Evolutionary conservation across 305 asterid species (phyloP).

Genomic region (Andrographis paniculata): DNA sequence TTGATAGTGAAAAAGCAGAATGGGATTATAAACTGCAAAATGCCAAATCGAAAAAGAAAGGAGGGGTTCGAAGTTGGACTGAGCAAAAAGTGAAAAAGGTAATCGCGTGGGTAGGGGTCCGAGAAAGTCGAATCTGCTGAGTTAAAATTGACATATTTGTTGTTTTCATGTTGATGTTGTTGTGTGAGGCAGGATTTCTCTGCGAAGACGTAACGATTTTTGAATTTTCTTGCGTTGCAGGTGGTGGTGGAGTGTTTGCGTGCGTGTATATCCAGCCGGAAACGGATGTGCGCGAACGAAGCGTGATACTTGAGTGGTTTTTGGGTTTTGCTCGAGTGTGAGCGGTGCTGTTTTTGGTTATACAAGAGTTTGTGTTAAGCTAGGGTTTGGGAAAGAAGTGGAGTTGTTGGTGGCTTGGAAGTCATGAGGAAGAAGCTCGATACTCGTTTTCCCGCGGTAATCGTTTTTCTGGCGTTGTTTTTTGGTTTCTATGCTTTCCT

Average conservation of each 20-base stretch:
- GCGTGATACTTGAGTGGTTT: not conserved
- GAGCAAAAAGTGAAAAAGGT: constrained; percentile 19
- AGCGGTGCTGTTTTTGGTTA: too few relatives aligned
- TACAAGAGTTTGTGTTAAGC: not conserved
- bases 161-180: not conserved
- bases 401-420: constrained; percentile 12
- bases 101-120: constrained; percentile 17
- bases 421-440: constrained; percentile 52
- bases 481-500: not conserved
- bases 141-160: constrained; percentile 1
- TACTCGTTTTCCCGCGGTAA: constrained; percentile 54
- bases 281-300: too few relatives aligned
- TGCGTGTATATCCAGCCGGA: constrained; percentile 1
- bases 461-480: not conserved
- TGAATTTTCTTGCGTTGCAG: constrained; percentile 17
- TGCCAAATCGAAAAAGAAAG: not conserved
- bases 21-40: not conserved
- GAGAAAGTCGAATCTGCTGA: constrained; percentile 19
- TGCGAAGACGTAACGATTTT: constrained; percentile 17
- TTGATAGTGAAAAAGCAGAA: not conserved
- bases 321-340: not conserved
- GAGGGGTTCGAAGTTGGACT: constrained; percentile 6
- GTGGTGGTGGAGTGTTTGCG: constrained; percentile 18
- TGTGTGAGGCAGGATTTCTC: not conserved
- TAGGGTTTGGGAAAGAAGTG: constrained; percentile 25